Conservation (phyloP, 352 stramenopile genomes). For the Phytophthora pinifolia region DNA sequence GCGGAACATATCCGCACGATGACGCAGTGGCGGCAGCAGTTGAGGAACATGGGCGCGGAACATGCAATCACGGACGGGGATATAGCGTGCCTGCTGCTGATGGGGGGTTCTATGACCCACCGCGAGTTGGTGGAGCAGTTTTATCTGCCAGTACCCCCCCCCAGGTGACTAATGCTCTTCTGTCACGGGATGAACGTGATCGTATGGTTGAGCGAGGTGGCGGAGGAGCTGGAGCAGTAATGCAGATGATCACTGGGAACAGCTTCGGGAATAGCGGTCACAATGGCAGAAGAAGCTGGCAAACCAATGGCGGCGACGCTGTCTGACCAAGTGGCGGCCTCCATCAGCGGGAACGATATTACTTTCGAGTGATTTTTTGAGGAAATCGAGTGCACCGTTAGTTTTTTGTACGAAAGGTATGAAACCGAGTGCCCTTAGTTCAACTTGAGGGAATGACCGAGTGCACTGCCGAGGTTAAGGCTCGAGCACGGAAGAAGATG, state of each 20-base stretch:
- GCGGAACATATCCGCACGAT: not conserved
- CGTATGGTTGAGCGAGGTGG: not conserved
- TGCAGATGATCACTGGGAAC: too few species aligned
- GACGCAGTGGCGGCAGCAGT: not conserved
- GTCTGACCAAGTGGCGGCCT: too few species aligned
- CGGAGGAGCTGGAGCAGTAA: not conserved
- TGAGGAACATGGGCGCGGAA: not conserved
- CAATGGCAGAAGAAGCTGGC: too few species aligned
- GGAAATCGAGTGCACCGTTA: too few species aligned
- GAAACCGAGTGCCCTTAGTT: too few species aligned
- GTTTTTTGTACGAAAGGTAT: too few species aligned
- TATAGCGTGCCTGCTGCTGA: conserved; percentile 1
- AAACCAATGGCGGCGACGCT: too few species aligned
- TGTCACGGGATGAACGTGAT: conserved; percentile 2
- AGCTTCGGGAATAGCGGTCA: too few species aligned
- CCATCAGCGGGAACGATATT: not conserved
- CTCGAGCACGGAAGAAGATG: too few species aligned
- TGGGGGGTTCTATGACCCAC: conserved; percentile 2
- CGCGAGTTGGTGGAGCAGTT: conserved; percentile 8
- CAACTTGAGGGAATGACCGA: too few species aligned
- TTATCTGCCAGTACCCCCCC: conserved; percentile 3
- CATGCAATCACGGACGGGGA: conserved; percentile 1
- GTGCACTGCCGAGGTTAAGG: too few species aligned
- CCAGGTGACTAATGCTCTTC: conserved; percentile 6
- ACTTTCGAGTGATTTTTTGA: too few species aligned